phyloP scores from a whole-genome alignment of 2,329 filamentous ascomycete species.

The Fusarium buxicola region DNA sequence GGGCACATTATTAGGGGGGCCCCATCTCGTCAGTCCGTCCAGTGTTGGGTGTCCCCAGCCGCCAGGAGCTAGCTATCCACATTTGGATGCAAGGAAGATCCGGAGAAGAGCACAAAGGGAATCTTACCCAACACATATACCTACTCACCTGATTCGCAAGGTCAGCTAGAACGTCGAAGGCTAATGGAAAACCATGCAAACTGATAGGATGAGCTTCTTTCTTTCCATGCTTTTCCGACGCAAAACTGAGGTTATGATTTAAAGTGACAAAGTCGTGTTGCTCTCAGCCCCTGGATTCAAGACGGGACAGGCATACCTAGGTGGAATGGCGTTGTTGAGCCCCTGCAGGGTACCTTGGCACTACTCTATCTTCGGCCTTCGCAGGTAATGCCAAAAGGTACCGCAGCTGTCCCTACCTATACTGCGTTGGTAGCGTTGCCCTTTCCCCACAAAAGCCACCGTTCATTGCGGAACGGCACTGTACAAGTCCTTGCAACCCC shows the following conservation, averaged over 20 bases:
- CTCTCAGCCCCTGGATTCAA: constrained; percentile 40
- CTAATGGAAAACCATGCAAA: not conserved
- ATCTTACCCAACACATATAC: constrained; percentile 10
- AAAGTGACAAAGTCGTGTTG: constrained; percentile 18
- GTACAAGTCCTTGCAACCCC: constrained; percentile 40
- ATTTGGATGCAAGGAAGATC: constrained; percentile 38
- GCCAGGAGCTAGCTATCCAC: constrained; percentile 27
- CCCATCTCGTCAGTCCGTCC: constrained; percentile 6
- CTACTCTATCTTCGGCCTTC: not conserved
- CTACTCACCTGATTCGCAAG: not conserved
- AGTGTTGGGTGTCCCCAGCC: constrained; percentile 11
- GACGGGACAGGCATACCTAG: too few relatives aligned
- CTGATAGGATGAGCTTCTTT: not conserved
- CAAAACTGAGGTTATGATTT: constrained; percentile 9
- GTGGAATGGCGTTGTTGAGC: constrained; percentile 25
- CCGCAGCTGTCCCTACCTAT: constrained; percentile 14
- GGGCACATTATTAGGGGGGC: constrained; percentile 17
- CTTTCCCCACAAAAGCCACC: constrained; percentile 11
- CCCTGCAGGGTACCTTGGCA: constrained; percentile 29
- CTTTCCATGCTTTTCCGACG: not conserved
- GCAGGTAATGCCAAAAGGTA: not conserved
- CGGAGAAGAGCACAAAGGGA: constrained; percentile 18
- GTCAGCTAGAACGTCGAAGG: not conserved
- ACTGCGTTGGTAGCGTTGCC: constrained; percentile 13
- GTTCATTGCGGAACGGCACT: constrained; percentile 29